phyloP scores from a whole-genome alignment of 176 grass and related monocot genomes.

The Aegilops umbellulata region DNA sequence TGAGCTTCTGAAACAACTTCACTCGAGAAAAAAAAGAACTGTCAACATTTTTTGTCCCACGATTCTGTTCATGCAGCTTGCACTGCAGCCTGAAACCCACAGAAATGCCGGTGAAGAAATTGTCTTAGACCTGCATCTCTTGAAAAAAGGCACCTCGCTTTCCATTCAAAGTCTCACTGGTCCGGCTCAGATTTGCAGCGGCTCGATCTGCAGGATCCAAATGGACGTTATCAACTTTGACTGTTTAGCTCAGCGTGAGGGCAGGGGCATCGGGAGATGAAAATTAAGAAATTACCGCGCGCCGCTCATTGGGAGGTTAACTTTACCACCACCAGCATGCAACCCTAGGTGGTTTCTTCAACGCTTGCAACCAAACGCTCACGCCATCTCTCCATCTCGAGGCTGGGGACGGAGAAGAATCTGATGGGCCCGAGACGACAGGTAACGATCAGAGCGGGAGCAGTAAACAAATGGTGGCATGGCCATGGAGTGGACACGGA shows the following conservation, averaged over 20 bases:
- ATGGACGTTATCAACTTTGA: background rate
- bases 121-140: background rate
- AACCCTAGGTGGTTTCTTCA: conserved; percentile 41
- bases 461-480: background rate
- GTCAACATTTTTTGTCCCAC: background rate
- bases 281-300: conserved; percentile 2
- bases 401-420: conserved; percentile 22
- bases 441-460: conserved; percentile 26
- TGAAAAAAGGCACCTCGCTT: background rate
- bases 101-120: background rate
- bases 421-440: conserved; percentile 48
- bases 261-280: background rate
- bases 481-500: conserved; percentile 24
- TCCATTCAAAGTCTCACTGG: background rate
- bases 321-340: background rate
- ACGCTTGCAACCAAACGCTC: conserved; percentile 55
- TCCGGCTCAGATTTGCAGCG: no score
- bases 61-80: background rate
- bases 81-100: background rate
- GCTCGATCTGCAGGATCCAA: background rate
- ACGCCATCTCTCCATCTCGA: conserved; percentile 40
- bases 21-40: background rate
- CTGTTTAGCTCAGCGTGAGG: background rate
- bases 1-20: background rate
- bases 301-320: background rate